Conservation (phyloP, 2,329 filamentous ascomycete species). For the Onygenales sp. region DNA sequence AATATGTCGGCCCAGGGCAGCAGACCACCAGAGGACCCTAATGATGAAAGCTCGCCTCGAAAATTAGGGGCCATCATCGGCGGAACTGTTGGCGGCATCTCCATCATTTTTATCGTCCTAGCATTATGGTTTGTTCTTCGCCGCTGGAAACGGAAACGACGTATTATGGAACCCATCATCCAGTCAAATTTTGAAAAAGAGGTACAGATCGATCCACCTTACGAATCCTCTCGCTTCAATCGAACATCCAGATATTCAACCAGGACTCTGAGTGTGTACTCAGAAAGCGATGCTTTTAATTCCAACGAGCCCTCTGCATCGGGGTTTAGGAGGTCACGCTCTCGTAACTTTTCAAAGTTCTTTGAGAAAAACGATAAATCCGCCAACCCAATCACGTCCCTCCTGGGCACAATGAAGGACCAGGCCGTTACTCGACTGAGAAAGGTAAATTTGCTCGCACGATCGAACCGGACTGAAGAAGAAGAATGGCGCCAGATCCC, state of each 20-base stretch:
- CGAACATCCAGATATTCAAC: background rate
- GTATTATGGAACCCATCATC: background rate
- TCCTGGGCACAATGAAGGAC: background rate
- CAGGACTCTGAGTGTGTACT: background rate
- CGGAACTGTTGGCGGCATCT: constrained; percentile 19
- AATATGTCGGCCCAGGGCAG: background rate
- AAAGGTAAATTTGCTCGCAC: background rate
- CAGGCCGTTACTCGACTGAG: background rate
- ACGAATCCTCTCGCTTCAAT: background rate
- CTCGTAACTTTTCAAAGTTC: background rate
- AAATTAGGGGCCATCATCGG: constrained; percentile 19
- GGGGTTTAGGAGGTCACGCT: background rate
- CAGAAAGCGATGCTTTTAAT: background rate
- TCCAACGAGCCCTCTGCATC: background rate
- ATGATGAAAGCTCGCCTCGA: constrained; percentile 5
- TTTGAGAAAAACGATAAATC: background rate
- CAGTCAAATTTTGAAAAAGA: background rate
- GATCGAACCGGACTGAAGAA: background rate
- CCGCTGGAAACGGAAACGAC: constrained; percentile 12
- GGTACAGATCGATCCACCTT: background rate
- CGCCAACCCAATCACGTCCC: background rate
- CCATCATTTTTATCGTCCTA: constrained; percentile 17
- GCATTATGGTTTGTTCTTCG: constrained; percentile 17
- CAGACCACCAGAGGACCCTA: background rate
- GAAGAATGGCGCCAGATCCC: background rate